Conservation (phyloP, 148 eudicot genomes). For the Arbutus unedo region DNA sequence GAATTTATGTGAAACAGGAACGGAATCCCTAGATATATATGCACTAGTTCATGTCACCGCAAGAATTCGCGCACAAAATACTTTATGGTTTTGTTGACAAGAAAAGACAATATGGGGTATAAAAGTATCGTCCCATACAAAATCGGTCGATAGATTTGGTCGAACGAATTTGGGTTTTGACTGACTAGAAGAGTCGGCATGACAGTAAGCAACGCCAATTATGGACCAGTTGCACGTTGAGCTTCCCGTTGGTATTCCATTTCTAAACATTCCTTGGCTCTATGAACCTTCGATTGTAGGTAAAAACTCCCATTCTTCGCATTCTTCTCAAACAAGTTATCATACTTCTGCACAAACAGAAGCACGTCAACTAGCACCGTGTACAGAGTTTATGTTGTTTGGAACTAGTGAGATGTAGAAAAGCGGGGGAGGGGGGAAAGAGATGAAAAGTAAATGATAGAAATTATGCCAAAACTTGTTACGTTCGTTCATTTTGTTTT, state of each 20-base stretch:
- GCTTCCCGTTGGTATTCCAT: conserved; percentile 42
- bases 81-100: background rate
- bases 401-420: background rate
- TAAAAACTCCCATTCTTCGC: conserved; percentile 80
- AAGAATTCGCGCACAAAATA: too few relatives aligned
- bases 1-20: too few relatives aligned
- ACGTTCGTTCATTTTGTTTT: background rate
- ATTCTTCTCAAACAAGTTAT: conserved; percentile 62
- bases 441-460: background rate
- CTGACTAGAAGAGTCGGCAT: background rate
- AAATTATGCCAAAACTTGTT: background rate
- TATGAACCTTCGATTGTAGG: conserved; percentile 81
- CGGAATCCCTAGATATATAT: too few relatives aligned
- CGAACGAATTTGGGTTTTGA: background rate
- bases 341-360: conserved; percentile 54
- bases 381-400: background rate
- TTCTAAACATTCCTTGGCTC: conserved; percentile 82
- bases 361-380: background rate
- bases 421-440: background rate
- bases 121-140: background rate
- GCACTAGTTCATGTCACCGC: too few relatives aligned
- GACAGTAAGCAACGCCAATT: background rate
- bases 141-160: background rate
- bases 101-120: background rate
- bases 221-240: conserved; percentile 31